A percentile compares a stretch with the other conserved stretches of the same genome.
Evolutionary conservation across 148 eudicot genomes (phyloP).

Genomic region (Chenopodium quinoa): DNA sequence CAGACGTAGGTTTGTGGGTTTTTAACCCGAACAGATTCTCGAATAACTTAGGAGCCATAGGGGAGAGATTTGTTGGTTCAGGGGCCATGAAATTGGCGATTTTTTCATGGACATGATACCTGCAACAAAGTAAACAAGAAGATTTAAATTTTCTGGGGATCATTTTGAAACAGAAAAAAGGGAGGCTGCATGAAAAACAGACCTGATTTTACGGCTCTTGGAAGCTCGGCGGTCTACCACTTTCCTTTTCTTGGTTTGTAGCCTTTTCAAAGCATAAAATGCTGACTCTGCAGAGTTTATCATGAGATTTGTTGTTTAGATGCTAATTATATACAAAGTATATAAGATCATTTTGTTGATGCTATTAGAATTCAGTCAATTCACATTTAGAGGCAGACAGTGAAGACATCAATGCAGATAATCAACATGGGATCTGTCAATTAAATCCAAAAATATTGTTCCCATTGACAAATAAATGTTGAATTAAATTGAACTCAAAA

Average conservation of each 20-base stretch:
- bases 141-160: neutral
- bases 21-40: slow-evolving; percentile 67
- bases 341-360: neutral
- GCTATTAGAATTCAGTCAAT: neutral
- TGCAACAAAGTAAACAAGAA: slow-evolving; percentile 20
- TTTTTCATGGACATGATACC: slow-evolving; percentile 85
- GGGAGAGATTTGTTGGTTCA: slow-evolving; percentile 58
- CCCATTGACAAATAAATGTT: neutral
- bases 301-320: neutral
- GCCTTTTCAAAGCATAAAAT: slow-evolving; percentile 66
- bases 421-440: neutral
- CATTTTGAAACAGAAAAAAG: neutral
- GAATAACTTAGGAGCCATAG: slow-evolving; percentile 66
- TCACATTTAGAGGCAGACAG: neutral
- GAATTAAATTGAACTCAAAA: neutral
- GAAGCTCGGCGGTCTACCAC: slow-evolving; percentile 88
- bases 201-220: slow-evolving; percentile 94
- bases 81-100: slow-evolving; percentile 91
- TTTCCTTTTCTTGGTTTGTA: slow-evolving; percentile 84
- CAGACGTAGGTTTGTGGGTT: slow-evolving; percentile 39
- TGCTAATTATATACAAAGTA: neutral
- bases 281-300: slow-evolving; percentile 49
- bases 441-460: neutral
- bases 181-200: neutral
- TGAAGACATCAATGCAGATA: neutral